Percentiles rank a stretch among this genome's conserved stretches.
Conservation (phyloP, 2,329 filamentous ascomycete species). For the Aspergillus spinulosporus region DNA sequence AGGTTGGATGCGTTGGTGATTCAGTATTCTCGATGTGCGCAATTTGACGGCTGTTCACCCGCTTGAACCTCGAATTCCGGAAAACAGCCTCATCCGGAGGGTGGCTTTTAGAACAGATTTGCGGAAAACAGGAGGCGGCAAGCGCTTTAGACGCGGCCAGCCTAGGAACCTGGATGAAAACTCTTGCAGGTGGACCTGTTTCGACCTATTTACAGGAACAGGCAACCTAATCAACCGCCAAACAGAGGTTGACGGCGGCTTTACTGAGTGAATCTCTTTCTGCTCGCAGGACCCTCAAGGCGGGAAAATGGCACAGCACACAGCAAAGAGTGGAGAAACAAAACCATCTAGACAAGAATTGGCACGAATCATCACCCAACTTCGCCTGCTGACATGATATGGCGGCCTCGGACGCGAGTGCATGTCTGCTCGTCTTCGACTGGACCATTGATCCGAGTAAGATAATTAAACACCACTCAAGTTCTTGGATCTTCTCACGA, state of each 20-base stretch:
- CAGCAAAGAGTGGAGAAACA: constrained; percentile 10
- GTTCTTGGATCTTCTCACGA: constrained; percentile 16
- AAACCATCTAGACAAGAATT: constrained; percentile 5
- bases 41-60: constrained; percentile 18
- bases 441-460: constrained; percentile 16
- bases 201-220: constrained; percentile 15
- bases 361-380: constrained; percentile 5
- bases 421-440: constrained; percentile 16
- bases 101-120: neutral
- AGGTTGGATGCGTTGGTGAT: constrained; percentile 5
- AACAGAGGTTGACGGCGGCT: constrained; percentile 1
- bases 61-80: neutral
- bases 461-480: constrained; percentile 19
- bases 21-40: constrained; percentile 7
- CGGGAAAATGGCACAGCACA: neutral
- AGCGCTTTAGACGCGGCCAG: constrained; percentile 37
- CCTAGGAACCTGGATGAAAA: constrained; percentile 17
- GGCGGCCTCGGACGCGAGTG: constrained; percentile 16
- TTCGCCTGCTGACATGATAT: constrained; percentile 20
- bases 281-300: neutral
- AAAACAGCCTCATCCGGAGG: constrained; percentile 12
- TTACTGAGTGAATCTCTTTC: constrained; percentile 4
- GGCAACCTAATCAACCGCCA: constrained; percentile 10
- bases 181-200: constrained; percentile 15
- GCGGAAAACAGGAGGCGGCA: constrained; percentile 26